Evolutionary conservation across 1,284 basidiomycete genomes (phyloP), one percentile per base, ranked within the genome.

Genomic region (Sutorius eximius): DNA sequence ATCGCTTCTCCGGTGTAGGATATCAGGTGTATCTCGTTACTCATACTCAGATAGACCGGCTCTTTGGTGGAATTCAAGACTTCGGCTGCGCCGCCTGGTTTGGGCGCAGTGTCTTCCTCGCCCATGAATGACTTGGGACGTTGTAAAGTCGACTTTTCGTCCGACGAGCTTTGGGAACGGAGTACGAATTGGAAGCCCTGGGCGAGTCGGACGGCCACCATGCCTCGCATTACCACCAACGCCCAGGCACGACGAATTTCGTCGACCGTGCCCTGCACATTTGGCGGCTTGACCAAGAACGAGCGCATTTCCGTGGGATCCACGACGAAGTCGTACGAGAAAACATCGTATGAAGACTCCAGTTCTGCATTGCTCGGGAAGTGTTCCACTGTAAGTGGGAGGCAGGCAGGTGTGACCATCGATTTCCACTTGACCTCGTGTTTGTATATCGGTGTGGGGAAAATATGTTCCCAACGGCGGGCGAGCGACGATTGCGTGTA

Each of bases 141-240:
- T n/a, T 79, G 74, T 50, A 79, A 64, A 6, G 66, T 63, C 10
- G 65, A 64, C 22, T 58, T 62, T 24, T 61, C 64, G 15, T 75
- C 73, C 16, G 66, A 63, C 1, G 57, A 55, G 27, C 71, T 71
- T 13, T 62, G 63, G 24, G 82, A 72, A 59, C 76, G 74, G 30
- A 89, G 77, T 42, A 98, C 87, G 66, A 98, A 93, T 70, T 99
- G 96, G 72, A 98, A 99, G n/a, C 96, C 95, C 70, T 98, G 95
- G 8, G 89, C 85, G 9, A 99, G 80, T 15, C 96, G 81, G 52
- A 98, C 88, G 5, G 91, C 93, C 1, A 92, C 90, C 91, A 98
- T 96, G 49, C 93, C 94, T 32, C 89, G 82, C 87, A 98, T 91
- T 27, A 97, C 90, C 0, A 86, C 87, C 41, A 95, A 75, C 0